These are phyloP conservation scores for Rosellinia necatrix DNA, from an alignment of 2,329 filamentous ascomycete species.

Conservation along the genomic window DNA sequence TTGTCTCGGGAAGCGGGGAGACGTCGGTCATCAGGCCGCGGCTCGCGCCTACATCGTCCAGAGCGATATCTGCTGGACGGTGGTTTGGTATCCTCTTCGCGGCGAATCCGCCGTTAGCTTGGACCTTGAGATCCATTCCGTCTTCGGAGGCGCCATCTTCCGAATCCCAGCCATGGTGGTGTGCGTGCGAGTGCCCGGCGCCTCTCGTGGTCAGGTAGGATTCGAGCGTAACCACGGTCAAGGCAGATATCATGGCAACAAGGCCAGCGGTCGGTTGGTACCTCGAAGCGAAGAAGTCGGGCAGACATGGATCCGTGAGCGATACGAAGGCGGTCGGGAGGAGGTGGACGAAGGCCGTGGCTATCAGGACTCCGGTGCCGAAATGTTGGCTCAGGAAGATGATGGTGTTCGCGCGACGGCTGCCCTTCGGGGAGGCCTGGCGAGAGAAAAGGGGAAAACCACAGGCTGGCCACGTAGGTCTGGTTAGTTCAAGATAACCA, in stretches of 20 bases:
- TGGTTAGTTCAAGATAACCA: background rate
- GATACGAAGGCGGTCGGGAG: constrained; percentile 70
- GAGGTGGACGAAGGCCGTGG: constrained; percentile 82
- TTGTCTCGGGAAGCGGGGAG: constrained; percentile 62
- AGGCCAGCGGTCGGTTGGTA: constrained; percentile 81
- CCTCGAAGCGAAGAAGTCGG: constrained; percentile 76
- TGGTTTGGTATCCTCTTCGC: constrained; percentile 45
- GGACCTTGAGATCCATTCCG: constrained; percentile 34
- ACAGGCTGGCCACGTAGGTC: constrained; percentile 52
- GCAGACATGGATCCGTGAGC: constrained; percentile 72
- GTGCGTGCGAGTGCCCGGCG: constrained; percentile 65
- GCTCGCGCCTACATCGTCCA: constrained; percentile 56
- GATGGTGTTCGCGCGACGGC: constrained; percentile 62
- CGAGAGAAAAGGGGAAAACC: constrained; percentile 69
- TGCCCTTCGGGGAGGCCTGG: constrained; percentile 53
- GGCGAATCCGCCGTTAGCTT: constrained; percentile 43
- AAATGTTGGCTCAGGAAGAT: constrained; percentile 75
- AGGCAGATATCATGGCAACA: constrained; percentile 80
- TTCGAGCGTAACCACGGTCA: constrained; percentile 82
- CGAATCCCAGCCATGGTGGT: constrained; percentile 55
- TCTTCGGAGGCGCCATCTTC: constrained; percentile 45
- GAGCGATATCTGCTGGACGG: constrained; percentile 54
- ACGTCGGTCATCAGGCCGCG: constrained; percentile 62
- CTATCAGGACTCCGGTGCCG: constrained; percentile 83
- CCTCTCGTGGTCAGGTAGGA: constrained; percentile 81